Base-by-base conservation (phyloP, 805 yeast species). In the Metschnikowia continentalis region DNA sequence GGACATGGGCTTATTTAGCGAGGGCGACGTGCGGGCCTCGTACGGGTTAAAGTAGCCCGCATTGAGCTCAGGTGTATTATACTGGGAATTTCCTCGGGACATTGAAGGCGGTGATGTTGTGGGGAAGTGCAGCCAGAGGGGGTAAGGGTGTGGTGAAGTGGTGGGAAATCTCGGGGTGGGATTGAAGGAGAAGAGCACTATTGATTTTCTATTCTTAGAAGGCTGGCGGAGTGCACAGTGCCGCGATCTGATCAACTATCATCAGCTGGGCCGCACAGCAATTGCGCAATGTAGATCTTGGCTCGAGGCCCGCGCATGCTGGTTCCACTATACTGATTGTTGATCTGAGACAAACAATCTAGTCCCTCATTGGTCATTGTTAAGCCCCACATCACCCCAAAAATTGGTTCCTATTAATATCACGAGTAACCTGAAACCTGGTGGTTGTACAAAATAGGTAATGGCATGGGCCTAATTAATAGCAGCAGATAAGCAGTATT, bases 21-120 rank as follows among this genome's bases (percentile, higher is more conserved):
- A 42, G 2, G 61, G 61, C 53, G 58, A 55, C 8, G 53, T 23
- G 22, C 50, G 47, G 35, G 49, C 51, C 47, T 58, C 61, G 46
- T 58, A 58, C 5, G 61, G 61, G 26, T 58, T 58, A 49, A 51
- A 54, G 47, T 54, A 54, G 19, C 59, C 61, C 14, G 54, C 39
- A 22, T 43, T 48, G 42, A 46, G 26, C 17, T 57, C 61, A 14
- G 58, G 60, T 45, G 55, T 35, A 51, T 47, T 46, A 46, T 48
- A 42, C 30, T 46, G 42, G 6, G 58, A 51, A 26, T 30, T 38
- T 37, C 42, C 43, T 26, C 41, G 42, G n/a, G 58, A 48, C 58
- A 54, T 53, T 17, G 10, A 26, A 26, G 30, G 30, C 30, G 11
- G 30, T 26, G 30, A 11, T 26, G 5, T 26, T 26, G 30, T 26